A percentile compares a stretch with the other conserved stretches of the same genome.
Conservation (phyloP, 805 yeast genomes). For the Alloascoidea hylecoeti region DNA sequence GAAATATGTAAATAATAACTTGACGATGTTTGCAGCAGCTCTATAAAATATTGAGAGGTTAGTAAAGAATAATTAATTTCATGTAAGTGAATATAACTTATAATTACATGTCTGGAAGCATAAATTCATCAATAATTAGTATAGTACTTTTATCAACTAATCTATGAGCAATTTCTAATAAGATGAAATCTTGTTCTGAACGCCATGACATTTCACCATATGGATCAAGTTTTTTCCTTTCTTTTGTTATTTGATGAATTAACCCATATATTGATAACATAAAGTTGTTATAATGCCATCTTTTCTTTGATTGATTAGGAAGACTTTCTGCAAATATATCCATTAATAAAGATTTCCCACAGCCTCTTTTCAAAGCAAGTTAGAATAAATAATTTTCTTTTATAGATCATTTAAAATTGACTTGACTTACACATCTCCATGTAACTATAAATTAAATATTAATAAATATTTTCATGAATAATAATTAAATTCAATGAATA, state of each 20-base stretch:
- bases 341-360: slow-evolving; percentile 64
- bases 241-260: slow-evolving; percentile 38
- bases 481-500: too few species aligned
- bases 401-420: too few species aligned
- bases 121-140: slow-evolving; percentile 56
- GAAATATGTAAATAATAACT: slow-evolving; percentile 49
- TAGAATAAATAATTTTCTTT: too few species aligned
- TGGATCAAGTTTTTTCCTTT: slow-evolving; percentile 24
- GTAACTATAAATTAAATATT: too few species aligned
- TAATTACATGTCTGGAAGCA: slow-evolving; percentile 50
- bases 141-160: slow-evolving; percentile 45
- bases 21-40: slow-evolving; percentile 57
- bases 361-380: slow-evolving; percentile 31
- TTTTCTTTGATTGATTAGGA: slow-evolving; percentile 46
- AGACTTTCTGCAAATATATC: slow-evolving; percentile 55
- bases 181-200: slow-evolving; percentile 46
- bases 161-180: slow-evolving; percentile 53
- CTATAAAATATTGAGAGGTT: slow-evolving; percentile 3
- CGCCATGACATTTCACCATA: slow-evolving; percentile 1
- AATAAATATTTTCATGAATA: too few species aligned
- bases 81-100: neutral
- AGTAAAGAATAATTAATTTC: neutral
- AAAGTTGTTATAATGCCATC: slow-evolving; percentile 63
- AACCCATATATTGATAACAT: slow-evolving; percentile 55
- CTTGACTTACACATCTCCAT: slow-evolving; percentile 14